A percentile compares a stretch with the other conserved stretches of the same genome.
Evolutionary conservation across 306 rosid genomes (phyloP).

Genomic region (Alnus rubra): DNA sequence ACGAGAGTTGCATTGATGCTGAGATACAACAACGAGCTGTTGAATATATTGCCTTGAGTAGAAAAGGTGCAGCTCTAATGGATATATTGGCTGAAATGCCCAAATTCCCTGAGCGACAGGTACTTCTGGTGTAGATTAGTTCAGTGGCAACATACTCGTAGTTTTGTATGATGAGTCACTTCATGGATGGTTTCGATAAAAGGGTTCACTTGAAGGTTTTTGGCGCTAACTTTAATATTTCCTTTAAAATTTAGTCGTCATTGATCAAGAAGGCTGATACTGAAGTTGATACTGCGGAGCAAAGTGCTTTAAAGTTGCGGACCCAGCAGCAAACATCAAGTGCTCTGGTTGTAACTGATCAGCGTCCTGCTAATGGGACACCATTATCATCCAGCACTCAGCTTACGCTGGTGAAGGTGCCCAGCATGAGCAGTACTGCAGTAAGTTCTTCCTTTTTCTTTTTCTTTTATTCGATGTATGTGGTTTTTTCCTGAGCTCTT

Average conservation of each 20-base stretch:
- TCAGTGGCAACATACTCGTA: conserved; percentile 13
- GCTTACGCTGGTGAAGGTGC: conserved; percentile 78
- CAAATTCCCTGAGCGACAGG: conserved; percentile 98
- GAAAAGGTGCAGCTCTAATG: conserved; percentile 84
- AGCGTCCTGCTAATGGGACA: conserved; percentile 65
- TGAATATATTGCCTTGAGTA: conserved; percentile 88
- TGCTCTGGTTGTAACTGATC: conserved; percentile 92
- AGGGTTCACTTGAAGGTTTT: conserved; percentile 1
- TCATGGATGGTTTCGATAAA: conserved; percentile 18
- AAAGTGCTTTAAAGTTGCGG: conserved; percentile 87
- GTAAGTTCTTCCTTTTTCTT: conserved; percentile 43
- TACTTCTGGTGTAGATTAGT: conserved; percentile 35
- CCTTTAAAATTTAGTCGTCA: conserved; percentile 65
- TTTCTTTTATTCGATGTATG: neutral
- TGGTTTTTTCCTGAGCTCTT: conserved; percentile 2
- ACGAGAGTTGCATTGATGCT: conserved; percentile 97
- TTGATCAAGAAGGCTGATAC: conserved; percentile 91
- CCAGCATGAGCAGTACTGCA: conserved; percentile 55
- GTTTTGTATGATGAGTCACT: conserved; percentile 23
- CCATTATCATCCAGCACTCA: conserved; percentile 47
- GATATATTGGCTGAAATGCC: conserved; percentile 99
- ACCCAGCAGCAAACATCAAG: conserved; percentile 87
- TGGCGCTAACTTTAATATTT: conserved; percentile 15
- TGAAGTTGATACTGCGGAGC: conserved; percentile 93
- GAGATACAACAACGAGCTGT: conserved; percentile 99